phyloP scores from a whole-genome alignment of 2,329 filamentous ascomycete species.

The Raffaelea arxii region DNA sequence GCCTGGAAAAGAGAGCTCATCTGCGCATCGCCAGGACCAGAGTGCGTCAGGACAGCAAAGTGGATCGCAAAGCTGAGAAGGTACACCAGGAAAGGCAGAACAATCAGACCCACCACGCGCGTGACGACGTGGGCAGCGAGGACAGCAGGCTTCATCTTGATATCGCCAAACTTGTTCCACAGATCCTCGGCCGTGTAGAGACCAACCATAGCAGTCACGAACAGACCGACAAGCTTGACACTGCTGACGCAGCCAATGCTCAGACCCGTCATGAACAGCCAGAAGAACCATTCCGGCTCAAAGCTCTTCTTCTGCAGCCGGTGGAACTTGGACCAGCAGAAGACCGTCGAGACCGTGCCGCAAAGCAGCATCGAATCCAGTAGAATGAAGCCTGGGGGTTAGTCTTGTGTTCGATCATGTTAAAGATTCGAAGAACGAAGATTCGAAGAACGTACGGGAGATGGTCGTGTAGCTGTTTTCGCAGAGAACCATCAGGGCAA shows the following conservation, averaged over 20 bases:
- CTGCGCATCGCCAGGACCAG: conserved; percentile 94
- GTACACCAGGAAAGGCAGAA: conserved; percentile 85
- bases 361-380: conserved; percentile 98
- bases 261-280: conserved; percentile 86
- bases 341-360: conserved; percentile 94
- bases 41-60: conserved; percentile 87
- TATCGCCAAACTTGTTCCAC: conserved; percentile 95
- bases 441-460: conserved; percentile 54
- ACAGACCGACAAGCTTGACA: conserved; percentile 96
- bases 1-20: conserved; percentile 99
- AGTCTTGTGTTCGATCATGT: too few species aligned
- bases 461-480: conserved; percentile 99
- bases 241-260: conserved; percentile 98
- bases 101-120: conserved; percentile 76
- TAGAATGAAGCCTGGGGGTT: conserved; percentile 60
- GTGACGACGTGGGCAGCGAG: conserved; percentile 64
- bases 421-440: background rate
- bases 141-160: conserved; percentile 68
- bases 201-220: conserved; percentile 88
- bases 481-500: conserved; percentile 94
- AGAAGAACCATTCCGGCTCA: conserved; percentile 83
- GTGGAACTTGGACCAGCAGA: conserved; percentile 98
- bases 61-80: conserved; percentile 92
- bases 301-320: conserved; percentile 78
- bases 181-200: conserved; percentile 94